These are phyloP conservation scores for Pyrus hybrid DNA, from an alignment of 331 rosid genomes.

Conservation along the genomic window DNA sequence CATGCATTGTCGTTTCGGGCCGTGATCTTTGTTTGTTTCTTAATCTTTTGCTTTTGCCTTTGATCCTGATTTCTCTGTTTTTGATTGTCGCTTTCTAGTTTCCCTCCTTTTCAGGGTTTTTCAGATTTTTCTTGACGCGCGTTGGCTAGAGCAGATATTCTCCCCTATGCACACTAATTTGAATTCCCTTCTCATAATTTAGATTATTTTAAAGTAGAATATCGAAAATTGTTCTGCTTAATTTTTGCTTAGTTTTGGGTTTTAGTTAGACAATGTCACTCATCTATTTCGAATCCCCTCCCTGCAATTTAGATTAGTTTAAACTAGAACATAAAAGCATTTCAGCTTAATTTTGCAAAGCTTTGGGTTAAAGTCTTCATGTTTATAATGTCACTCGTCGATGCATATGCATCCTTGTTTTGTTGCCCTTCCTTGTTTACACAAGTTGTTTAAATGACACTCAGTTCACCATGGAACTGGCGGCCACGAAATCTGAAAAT, in stretches of 20 bases:
- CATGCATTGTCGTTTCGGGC: constrained; percentile 9
- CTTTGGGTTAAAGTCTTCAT: neutral
- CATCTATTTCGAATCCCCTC: too few species aligned
- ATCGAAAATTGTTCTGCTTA: too few species aligned
- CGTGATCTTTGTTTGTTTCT: neutral
- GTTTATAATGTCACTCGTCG: neutral
- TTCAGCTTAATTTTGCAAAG: neutral
- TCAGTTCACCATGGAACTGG: constrained; percentile 89
- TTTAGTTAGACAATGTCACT: too few species aligned
- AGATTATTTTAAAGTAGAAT: neutral
- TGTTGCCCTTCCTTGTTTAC: neutral
- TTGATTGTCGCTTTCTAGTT: neutral
- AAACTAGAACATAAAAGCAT: too few species aligned
- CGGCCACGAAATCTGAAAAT: constrained; percentile 53
- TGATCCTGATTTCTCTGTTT: neutral
- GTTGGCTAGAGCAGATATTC: too few species aligned
- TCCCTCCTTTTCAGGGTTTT: too few species aligned
- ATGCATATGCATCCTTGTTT: neutral
- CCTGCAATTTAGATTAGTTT: too few species aligned
- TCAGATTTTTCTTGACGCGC: too few species aligned
- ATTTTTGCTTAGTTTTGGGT: too few species aligned
- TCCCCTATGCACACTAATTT: neutral
- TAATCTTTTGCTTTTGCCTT: neutral
- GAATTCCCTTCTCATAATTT: too few species aligned
- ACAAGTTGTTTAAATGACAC: constrained; percentile 19